phyloP scores from a whole-genome alignment of 768 basidiomycete genomes.

The Tylopilus rubrobrunneus region DNA sequence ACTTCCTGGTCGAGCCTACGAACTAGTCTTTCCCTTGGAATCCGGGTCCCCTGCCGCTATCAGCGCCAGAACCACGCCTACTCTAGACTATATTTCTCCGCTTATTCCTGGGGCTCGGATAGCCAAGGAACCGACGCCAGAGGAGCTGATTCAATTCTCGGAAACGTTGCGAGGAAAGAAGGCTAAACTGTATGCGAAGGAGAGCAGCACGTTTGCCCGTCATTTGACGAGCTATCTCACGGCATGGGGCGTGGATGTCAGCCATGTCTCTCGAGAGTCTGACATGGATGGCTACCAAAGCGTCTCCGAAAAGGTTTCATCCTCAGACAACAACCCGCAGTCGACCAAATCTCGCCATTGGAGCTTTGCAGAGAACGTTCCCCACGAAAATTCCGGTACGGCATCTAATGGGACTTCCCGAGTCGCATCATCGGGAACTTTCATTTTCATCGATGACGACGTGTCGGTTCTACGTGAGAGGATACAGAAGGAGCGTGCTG shows the following conservation, averaged over 20 bases:
- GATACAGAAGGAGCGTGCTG: slow-evolving; percentile 62
- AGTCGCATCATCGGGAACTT: slow-evolving; percentile 39
- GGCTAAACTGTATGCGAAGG: slow-evolving; percentile 79
- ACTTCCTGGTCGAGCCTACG: slow-evolving; percentile 53
- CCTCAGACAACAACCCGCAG: slow-evolving; percentile 9
- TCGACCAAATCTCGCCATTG: slow-evolving; percentile 23
- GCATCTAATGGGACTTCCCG: slow-evolving; percentile 24
- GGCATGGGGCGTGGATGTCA: slow-evolving; percentile 93
- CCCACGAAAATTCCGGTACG: slow-evolving; percentile 19
- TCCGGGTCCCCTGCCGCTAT: slow-evolving; percentile 48
- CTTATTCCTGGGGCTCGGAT: slow-evolving; percentile 48
- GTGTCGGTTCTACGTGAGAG: slow-evolving; percentile 73
- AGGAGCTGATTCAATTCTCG: slow-evolving; percentile 74
- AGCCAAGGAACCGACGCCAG: slow-evolving; percentile 71
- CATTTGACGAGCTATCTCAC: slow-evolving; percentile 92
- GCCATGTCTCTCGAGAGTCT: slow-evolving; percentile 64
- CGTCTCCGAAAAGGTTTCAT: slow-evolving; percentile 13
- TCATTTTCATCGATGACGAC: slow-evolving; percentile 93
- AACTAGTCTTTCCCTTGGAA: slow-evolving; percentile 62
- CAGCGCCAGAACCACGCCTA: slow-evolving; percentile 36
- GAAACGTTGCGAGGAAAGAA: slow-evolving; percentile 80
- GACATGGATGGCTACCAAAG: slow-evolving; percentile 40
- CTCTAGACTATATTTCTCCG: slow-evolving; percentile 46
- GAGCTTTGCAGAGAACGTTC: slow-evolving; percentile 11
- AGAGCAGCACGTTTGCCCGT: slow-evolving; percentile 86